Evolutionary conservation across 257 asterid genomes (phyloP), one percentile per base, ranked within the genome.

Genomic region (Ophiorrhiza pumila): DNA sequence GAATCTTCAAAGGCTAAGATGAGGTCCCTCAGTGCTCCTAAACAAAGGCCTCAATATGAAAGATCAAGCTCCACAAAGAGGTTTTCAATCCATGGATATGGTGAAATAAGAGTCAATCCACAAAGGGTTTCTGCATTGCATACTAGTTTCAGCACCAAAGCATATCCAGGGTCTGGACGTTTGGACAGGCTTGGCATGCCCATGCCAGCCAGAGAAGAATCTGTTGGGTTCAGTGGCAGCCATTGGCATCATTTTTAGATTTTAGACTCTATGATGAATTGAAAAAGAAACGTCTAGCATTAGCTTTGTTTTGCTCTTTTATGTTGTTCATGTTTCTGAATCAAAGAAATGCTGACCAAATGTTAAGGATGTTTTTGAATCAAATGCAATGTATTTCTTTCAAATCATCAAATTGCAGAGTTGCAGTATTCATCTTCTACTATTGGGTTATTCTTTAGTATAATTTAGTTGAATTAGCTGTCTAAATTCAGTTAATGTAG

Each of bases 21-120:
- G 37, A 83, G 99, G 65, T 90, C 99, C 4, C 77, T 86, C 32
- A 95, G 98, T 68, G 98, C 96, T 31, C 99, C 99, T 7, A 90
- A 77, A 77, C 98, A 89, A 31, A 83, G 99, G 69, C 87, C 90
- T 43, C 85, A 80, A 3, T 83, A 78, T 6, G 99, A 91, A 65
- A 78, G 92, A 76, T 85, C 92, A 0, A 80, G 89, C 75, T 90
- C 99, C 0, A 76, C 79, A 0, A 90, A 90, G 82, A 87, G 96
- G 66, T 87, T 81, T 42, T 91, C 95, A 0, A 74, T 87, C 39
- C 89, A 85, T 5, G 85, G 87, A 4, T 86, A 65, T 58, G 79
- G 76, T 18, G 93, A 87, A n/a, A 39, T 88, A 0, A 80, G 80
- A 73, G 42, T 74, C 8, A 73, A 75, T 43, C 35, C 80, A 18